Evolutionary conservation across 257 asterid genomes (phyloP).

Genomic region (Plantago elongata): DNA sequence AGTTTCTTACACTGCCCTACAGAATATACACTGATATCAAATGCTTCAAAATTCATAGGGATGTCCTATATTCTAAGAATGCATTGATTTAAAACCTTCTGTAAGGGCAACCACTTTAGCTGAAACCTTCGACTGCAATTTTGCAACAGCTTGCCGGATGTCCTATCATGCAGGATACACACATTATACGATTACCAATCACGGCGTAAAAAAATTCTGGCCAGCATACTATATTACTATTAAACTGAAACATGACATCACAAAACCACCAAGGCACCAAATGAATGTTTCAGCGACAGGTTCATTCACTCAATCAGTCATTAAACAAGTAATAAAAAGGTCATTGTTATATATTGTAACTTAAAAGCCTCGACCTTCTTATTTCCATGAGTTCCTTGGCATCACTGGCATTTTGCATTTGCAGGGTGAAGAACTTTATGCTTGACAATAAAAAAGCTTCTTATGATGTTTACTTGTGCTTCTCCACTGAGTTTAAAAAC

Average conservation of each 20-base stretch:
- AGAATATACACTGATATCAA: neutral
- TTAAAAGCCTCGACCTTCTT: neutral
- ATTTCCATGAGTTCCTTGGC: too few relatives aligned
- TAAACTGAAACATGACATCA: neutral
- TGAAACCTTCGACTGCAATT: slow-evolving; percentile 64
- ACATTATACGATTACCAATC: neutral
- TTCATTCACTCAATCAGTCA: neutral
- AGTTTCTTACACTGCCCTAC: neutral
- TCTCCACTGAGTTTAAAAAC: too few relatives aligned
- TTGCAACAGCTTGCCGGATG: slow-evolving; percentile 65
- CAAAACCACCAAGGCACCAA: neutral
- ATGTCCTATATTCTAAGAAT: slow-evolving; percentile 27
- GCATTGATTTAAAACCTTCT: slow-evolving; percentile 84
- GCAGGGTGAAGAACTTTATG: too few relatives aligned
- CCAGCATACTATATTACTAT: too few relatives aligned
- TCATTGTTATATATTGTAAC: neutral
- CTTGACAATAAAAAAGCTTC: too few relatives aligned
- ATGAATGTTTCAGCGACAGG: neutral
- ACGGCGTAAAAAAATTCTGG: too few relatives aligned
- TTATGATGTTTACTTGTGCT: too few relatives aligned
- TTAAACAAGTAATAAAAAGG: neutral
- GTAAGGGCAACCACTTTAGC: slow-evolving; percentile 80
- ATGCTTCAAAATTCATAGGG: slow-evolving; percentile 17
- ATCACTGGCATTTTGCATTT: too few relatives aligned
- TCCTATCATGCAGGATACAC: slow-evolving; percentile 39